Conservation (phyloP, 1,284 basidiomycete species). For the Crucibulum cyathiforme region DNA sequence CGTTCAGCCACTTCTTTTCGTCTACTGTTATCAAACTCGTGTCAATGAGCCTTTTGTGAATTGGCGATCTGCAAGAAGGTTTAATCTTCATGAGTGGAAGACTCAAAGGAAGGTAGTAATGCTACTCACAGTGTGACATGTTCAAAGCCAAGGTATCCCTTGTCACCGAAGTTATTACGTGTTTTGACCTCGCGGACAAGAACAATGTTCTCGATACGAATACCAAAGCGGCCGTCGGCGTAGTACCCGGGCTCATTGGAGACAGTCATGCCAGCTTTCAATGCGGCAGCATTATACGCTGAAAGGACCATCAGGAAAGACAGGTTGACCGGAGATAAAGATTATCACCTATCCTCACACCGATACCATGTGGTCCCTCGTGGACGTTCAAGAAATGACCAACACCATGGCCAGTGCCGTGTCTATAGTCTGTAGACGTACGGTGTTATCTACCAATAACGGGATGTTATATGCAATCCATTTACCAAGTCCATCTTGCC, state of each 20-base stretch:
- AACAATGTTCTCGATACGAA: slow-evolving; percentile 92
- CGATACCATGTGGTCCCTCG: slow-evolving; percentile 92
- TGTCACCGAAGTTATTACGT: slow-evolving; percentile 84
- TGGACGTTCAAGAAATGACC: slow-evolving; percentile 94
- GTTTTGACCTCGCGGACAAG: slow-evolving; percentile 77
- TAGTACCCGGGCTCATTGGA: slow-evolving; percentile 98
- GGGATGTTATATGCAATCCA: no score
- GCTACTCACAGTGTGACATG: slow-evolving; percentile 77
- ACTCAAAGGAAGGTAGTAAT: slow-evolving; percentile 13
- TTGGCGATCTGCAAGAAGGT: slow-evolving; percentile 66
- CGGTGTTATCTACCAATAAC: no score
- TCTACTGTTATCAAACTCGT: slow-evolving; percentile 62
- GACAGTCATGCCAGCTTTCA: slow-evolving; percentile 88
- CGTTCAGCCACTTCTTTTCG: slow-evolving; percentile 86
- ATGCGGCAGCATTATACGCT: slow-evolving; percentile 72
- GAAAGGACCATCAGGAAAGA: background rate
- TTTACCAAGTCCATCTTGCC: slow-evolving; percentile 89
- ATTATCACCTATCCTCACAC: slow-evolving; percentile 70
- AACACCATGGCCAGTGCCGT: slow-evolving; percentile 94
- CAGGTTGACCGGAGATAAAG: background rate
- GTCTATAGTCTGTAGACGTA: slow-evolving; percentile 47
- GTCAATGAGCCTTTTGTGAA: slow-evolving; percentile 87
- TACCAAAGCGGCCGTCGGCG: slow-evolving; percentile 89
- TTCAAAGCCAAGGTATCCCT: slow-evolving; percentile 85
- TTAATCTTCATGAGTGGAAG: background rate